A percentile compares a stretch with the other conserved stretches of the same genome.
These are phyloP conservation scores for Ganoderma lucidum DNA, from an alignment of 1,284 basidiomycete genomes.

Conservation along the genomic window DNA sequence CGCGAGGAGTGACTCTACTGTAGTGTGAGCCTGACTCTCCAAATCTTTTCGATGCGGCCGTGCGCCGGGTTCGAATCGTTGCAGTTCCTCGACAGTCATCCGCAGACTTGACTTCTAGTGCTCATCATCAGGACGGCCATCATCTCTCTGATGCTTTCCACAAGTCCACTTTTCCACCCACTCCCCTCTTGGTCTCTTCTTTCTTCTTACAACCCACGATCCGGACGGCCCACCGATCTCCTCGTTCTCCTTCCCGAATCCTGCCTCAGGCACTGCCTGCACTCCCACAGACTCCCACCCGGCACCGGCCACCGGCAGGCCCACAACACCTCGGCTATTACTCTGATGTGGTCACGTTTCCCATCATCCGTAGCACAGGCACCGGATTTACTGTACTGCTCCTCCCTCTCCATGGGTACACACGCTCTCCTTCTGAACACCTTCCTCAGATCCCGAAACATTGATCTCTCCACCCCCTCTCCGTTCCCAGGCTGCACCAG, in stretches of 20 bases:
- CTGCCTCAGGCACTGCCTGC: too few species aligned
- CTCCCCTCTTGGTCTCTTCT: neutral
- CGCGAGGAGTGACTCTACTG: too few species aligned
- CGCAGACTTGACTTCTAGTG: neutral
- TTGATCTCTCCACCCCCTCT: neutral
- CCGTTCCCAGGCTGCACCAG: slow-evolving; percentile 1
- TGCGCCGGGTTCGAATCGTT: neutral
- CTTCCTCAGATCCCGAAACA: neutral
- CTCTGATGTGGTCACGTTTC: neutral
- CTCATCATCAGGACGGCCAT: neutral
- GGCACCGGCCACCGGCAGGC: neutral
- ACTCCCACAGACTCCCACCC: too few species aligned
- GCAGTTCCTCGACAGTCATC: neutral
- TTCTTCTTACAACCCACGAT: neutral
- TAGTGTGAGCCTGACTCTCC: too few species aligned
- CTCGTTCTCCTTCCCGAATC: neutral
- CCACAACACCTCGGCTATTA: neutral
- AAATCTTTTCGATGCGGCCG: neutral
- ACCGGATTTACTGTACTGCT: neutral
- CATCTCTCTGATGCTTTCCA: neutral
- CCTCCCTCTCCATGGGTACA: neutral
- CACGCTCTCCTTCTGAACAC: neutral
- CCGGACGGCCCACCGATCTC: neutral
- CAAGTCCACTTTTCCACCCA: neutral
- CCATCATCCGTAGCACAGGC: neutral